Evolutionary conservation across 495 filamentous ascomycete genomes (phyloP), one percentile per base, ranked within the genome.

Genomic region (Parmelia sp.): DNA sequence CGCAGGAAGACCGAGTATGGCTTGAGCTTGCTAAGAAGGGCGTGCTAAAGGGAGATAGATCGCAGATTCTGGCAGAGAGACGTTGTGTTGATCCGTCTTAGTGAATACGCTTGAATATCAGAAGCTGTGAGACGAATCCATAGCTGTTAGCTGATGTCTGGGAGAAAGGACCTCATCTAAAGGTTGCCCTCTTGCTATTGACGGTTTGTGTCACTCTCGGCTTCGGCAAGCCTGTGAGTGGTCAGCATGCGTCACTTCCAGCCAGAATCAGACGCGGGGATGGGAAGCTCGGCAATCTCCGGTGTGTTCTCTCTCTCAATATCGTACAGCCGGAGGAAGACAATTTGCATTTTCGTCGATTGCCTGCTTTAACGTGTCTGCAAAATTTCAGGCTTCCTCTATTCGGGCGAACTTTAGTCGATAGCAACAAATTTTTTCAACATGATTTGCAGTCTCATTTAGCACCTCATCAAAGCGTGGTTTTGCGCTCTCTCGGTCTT

Each of bases 201-300:
- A 51, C 10, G 51, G 51, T 55, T 55, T 12, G 51, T 55, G 51
- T 55, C 51, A 55, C 51, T 19, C n/a, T 55, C 51, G 51, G 49
- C 49, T 53, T 53, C 49, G 49, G 49, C 25, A 53, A 19, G 49
- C 27, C 49, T 53, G 8, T 53, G 51, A 55, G 21, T 33, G 51
- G 51, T 55, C 51, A 55, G 51, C 51, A 55, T 55, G 47, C 29
- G 29, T 55, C 51, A 33, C 51, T 33, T 21, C 27, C 29, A 55
- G 51, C 51, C 51, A 19, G 27, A 51, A 55, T 33, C 17, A 29
- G 51, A 55, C 51, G 29, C 29, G 29, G 27, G 51, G 17, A 55
- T 33, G 17, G 51, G 51, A 55, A 55, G 29, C 51, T 55, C 29
- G 51, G 29, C 21, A n/a, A 55, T n/a, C 27, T 33, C 10, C 29